Base-by-base conservation (phyloP, 2,329 filamentous ascomycete species). In the Echinosphaeria canescens region DNA sequence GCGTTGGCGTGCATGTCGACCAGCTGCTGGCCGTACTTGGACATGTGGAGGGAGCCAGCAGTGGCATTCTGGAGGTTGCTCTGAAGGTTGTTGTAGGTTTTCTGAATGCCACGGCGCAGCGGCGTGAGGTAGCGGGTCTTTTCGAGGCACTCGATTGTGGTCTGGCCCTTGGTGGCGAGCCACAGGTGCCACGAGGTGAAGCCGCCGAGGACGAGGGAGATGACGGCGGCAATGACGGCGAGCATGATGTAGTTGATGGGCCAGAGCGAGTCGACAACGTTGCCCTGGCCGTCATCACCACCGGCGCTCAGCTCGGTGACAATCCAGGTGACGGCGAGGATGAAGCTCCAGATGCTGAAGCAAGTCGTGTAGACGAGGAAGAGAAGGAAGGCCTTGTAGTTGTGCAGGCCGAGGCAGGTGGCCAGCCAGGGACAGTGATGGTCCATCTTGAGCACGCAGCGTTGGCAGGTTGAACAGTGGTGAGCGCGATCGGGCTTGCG, bases 391-490 rank as follows among this genome's bases (percentile, higher is more conserved):
- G 84, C 64, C 52, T 98, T 98, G 59, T 93, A 90, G 51, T 98
- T 98, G 42, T 69, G 70, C 35, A 98, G 56, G 13, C 88, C 88
- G 31, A 98, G 78, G 48, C 88, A 98, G 4, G 81, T 92, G 15
- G 88, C 85, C 26, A 98, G 62, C 88, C 88, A 98, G 11, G 88
- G 88, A 47, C 88, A 98, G 53, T 98, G 88, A 48, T 98, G 88
- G 46, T 98, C 88, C 88, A 98, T 98, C 59, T 98, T 98, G 47
- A 98, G 60, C 15, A 98, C 84, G 47, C 88, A 98, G 42, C 76
- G 75, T 37, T 75, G 70, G 52, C 88, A 98, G 4, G 82, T 90
- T 9, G 81, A 91, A 60, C 88, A 98, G 55, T 98, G 88, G 49
- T 98, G 88, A 17, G 85, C 72, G 33, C 88, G 79, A 51, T 98